These are phyloP conservation scores for Nematocida parisii DNA, from an alignment of 371 early-diverging fungal genomes.

Conservation along the genomic window DNA sequence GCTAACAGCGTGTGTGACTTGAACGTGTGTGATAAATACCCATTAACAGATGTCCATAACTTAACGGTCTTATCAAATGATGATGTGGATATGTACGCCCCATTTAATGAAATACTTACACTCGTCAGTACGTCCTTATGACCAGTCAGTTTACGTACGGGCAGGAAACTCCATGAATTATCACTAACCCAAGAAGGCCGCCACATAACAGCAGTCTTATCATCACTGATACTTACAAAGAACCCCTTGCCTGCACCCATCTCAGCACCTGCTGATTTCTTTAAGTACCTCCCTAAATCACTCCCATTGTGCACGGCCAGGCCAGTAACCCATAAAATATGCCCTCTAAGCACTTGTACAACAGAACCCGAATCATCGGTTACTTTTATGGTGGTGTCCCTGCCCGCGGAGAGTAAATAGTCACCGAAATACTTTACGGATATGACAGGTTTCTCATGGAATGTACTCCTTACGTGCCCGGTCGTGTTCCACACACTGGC, in stretches of 20 bases:
- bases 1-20: slow-evolving; percentile 45
- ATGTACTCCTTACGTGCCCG: slow-evolving; percentile 51
- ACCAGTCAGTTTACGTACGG: slow-evolving; percentile 69
- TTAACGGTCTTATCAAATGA: slow-evolving; percentile 92
- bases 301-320: slow-evolving; percentile 37
- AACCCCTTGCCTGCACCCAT: slow-evolving; percentile 38
- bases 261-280: not conserved
- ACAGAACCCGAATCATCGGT: slow-evolving; percentile 1
- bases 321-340: slow-evolving; percentile 34
- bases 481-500: slow-evolving; percentile 82
- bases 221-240: slow-evolving; percentile 55
- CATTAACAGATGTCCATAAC: slow-evolving; percentile 79
- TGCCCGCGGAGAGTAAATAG: slow-evolving; percentile 48
- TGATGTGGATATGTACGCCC: slow-evolving; percentile 83
- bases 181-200: slow-evolving; percentile 27
- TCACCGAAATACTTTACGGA: slow-evolving; percentile 49
- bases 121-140: slow-evolving; percentile 95
- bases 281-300: slow-evolving; percentile 19
- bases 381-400: slow-evolving; percentile 46
- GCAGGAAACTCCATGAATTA: slow-evolving; percentile 21
- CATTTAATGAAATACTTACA: slow-evolving; percentile 82
- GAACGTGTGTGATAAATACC: slow-evolving; percentile 76
- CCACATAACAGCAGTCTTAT: slow-evolving; percentile 51
- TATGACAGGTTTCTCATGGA: slow-evolving; percentile 57
- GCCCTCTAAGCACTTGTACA: slow-evolving; percentile 35